Conservation (phyloP, 176 grass and related monocot species). For the Microstegium vimineum region DNA sequence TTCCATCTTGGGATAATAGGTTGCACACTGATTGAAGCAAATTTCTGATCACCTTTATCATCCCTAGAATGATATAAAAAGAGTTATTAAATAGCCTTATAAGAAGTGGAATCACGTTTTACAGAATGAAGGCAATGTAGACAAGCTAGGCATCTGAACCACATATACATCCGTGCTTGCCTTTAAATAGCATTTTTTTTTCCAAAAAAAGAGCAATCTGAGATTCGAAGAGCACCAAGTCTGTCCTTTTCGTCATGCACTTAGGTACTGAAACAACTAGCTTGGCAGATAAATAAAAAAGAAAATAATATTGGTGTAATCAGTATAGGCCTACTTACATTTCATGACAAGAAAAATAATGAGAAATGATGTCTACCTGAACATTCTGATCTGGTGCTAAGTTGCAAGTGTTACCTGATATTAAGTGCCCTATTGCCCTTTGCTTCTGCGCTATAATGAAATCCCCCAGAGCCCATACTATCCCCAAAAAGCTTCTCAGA, state of each 20-base stretch:
- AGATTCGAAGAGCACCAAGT: background rate
- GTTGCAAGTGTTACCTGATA: constrained; percentile 55
- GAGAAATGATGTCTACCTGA: constrained; percentile 46
- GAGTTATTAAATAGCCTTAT: background rate
- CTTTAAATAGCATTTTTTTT: background rate
- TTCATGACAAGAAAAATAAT: constrained; percentile 20
- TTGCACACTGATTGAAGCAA: constrained; percentile 40
- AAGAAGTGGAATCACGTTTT: background rate
- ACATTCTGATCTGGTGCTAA: constrained; percentile 17
- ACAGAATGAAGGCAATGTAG: background rate
- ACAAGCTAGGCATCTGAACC: background rate
- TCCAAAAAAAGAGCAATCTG: background rate
- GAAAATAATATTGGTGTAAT: background rate
- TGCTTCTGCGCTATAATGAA: constrained; percentile 46
- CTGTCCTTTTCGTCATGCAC: background rate
- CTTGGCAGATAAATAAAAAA: background rate
- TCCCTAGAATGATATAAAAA: constrained; percentile 24
- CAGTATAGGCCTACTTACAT: background rate
- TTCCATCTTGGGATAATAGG: constrained; percentile 27
- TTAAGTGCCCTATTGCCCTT: constrained; percentile 49
- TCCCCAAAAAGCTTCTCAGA: constrained; percentile 58
- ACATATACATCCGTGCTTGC: background rate
- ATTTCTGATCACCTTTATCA: constrained; percentile 16
- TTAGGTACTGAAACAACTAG: background rate
- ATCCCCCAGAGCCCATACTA: constrained; percentile 39